Evolutionary conservation across 163 green algal species (phyloP).

Genomic region (Coccomyxa subellipsoidea): DNA sequence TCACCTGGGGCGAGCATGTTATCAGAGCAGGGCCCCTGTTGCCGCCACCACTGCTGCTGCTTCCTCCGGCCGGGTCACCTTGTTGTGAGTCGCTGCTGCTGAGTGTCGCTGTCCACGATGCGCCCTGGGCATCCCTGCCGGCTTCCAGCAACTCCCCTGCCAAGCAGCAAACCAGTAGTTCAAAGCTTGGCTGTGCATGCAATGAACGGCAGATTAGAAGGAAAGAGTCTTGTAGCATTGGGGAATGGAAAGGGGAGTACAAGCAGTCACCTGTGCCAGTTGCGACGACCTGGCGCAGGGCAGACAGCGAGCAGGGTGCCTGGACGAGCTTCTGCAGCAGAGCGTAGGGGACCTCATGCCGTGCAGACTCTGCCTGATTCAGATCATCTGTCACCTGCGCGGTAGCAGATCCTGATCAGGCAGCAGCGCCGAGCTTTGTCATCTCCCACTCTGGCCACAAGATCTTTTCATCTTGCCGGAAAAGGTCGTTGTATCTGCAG

Average conservation of each 20-base stretch:
- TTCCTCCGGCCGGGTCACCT: not conserved
- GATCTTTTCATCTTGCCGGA: too few species aligned
- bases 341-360: conserved; percentile 28
- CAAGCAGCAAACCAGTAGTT: not conserved
- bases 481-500: too few species aligned
- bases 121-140: not conserved
- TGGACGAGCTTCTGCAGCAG: conserved; percentile 28
- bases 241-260: too few species aligned
- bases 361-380: conserved; percentile 21
- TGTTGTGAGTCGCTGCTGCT: not conserved
- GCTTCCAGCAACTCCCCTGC: not conserved
- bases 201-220: too few species aligned
- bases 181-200: not conserved
- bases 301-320: conserved; percentile 10
- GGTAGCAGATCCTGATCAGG: not conserved
- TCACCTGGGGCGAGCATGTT: not conserved
- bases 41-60: not conserved
- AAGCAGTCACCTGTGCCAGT: not conserved
- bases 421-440: too few species aligned
- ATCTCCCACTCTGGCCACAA: too few species aligned
- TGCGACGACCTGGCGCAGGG: not conserved
- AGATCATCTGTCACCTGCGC: conserved; percentile 34
- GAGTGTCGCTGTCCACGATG: not conserved
- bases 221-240: too few species aligned
- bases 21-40: not conserved